phyloP scores from a whole-genome alignment of 2,329 filamentous ascomycete species.

The Byssoonygena ceratinophila region DNA sequence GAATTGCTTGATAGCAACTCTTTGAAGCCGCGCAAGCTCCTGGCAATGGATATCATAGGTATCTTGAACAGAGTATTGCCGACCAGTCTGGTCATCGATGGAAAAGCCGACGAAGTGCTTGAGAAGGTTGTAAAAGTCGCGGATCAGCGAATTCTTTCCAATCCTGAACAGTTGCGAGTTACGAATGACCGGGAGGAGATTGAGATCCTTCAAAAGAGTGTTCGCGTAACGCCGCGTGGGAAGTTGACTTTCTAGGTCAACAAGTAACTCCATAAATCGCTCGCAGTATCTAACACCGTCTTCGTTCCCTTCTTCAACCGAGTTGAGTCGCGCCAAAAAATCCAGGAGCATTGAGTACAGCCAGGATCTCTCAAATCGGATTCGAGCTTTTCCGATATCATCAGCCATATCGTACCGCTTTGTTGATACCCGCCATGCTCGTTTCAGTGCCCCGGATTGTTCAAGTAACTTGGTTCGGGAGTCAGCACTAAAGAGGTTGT shows the following conservation, averaged over 20 bases:
- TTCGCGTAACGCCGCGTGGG: slow-evolving; percentile 92
- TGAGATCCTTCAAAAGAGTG: slow-evolving; percentile 72
- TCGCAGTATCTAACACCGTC: slow-evolving; percentile 76
- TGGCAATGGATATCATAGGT: slow-evolving; percentile 72
- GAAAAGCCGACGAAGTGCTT: slow-evolving; percentile 80
- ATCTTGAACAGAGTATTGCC: slow-evolving; percentile 59
- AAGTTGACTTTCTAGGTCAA: slow-evolving; percentile 83
- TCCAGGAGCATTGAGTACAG: slow-evolving; percentile 75
- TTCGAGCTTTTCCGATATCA: slow-evolving; percentile 61
- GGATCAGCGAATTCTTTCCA: slow-evolving; percentile 63
- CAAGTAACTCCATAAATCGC: slow-evolving; percentile 81
- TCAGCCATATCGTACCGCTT: slow-evolving; percentile 85
- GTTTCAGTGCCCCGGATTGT: slow-evolving; percentile 62
- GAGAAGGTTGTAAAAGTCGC: slow-evolving; percentile 70
- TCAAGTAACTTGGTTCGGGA: slow-evolving; percentile 63
- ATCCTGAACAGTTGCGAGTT: slow-evolving; percentile 69
- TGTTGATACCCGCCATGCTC: slow-evolving; percentile 77
- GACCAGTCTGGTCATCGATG: slow-evolving; percentile 81
- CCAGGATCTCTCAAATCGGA: slow-evolving; percentile 91
- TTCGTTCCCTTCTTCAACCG: slow-evolving; percentile 30
- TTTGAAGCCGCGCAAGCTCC: slow-evolving; percentile 65
- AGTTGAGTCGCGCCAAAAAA: slow-evolving; percentile 65
- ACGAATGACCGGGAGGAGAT: slow-evolving; percentile 64
- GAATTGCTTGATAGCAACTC: slow-evolving; percentile 68
- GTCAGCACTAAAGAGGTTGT: slow-evolving; percentile 71